Conservation (phyloP, 148 eudicot genomes). For the Cornus controversa region DNA sequence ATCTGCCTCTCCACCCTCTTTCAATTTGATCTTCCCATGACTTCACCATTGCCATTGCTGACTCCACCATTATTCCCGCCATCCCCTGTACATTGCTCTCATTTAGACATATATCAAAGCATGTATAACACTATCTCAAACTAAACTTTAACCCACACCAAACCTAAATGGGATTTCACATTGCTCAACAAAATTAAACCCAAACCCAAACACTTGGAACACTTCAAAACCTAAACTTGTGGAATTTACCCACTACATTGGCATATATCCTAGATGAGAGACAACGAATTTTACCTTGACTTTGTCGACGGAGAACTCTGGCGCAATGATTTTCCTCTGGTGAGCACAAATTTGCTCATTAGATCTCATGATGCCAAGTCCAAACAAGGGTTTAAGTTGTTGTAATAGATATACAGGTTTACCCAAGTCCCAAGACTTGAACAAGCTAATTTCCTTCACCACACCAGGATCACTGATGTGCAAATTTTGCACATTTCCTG, state of each 20-base stretch:
- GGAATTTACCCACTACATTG: too few species aligned
- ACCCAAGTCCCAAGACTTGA: not conserved
- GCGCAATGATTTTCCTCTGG: not conserved
- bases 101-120: not conserved
- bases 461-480: not conserved
- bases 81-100: not conserved
- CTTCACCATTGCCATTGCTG: not conserved
- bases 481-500: not conserved
- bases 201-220: not conserved
- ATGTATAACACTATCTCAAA: not conserved
- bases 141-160: not conserved
- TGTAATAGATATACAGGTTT: not conserved
- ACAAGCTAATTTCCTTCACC: not conserved
- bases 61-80: not conserved
- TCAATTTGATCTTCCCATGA: not conserved
- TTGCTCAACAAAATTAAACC: too few species aligned
- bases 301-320: not conserved
- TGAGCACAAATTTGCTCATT: not conserved
- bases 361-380: not conserved
- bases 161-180: too few species aligned
- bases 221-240: too few species aligned
- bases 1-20: not conserved
- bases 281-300: not conserved
- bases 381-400: not conserved
- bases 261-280: too few species aligned